Evolutionary conservation across 495 filamentous ascomycete species (phyloP).

Genomic region (Xanthoparmelia taractica): DNA sequence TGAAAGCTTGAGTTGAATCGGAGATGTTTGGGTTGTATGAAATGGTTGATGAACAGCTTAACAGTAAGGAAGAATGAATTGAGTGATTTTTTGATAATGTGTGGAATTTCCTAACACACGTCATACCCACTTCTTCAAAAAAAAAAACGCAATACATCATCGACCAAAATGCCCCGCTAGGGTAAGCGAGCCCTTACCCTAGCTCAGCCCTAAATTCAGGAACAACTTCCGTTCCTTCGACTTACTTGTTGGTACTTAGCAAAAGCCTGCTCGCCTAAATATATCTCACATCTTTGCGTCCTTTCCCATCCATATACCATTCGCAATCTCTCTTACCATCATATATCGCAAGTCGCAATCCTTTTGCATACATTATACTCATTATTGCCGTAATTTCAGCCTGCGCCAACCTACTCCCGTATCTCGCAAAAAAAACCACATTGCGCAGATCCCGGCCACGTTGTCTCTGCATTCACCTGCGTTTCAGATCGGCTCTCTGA

Average conservation of each 20-base stretch:
- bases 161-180: neutral
- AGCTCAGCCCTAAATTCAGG: constrained; percentile 18
- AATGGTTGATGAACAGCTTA: neutral
- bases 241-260: too few species aligned
- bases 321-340: neutral
- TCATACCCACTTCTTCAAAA: neutral
- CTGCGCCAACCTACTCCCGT: too few species aligned
- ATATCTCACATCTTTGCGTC: neutral
- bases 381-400: neutral
- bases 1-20: too few species aligned
- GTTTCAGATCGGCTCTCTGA: too few species aligned
- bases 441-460: neutral
- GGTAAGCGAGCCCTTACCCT: constrained; percentile 2
- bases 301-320: neutral
- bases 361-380: neutral
- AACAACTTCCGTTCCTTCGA: constrained; percentile 1
- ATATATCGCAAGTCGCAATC: neutral
- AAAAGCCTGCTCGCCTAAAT: neutral
- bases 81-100: constrained; percentile 10
- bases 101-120: neutral
- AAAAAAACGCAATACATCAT: constrained; percentile 13
- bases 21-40: neutral
- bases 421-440: too few species aligned
- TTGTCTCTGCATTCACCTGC: neutral
- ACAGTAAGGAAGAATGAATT: neutral